These are phyloP conservation scores for Cynara cardunculus DNA, from an alignment of 129 eudicot species.

Conservation along the genomic window DNA sequence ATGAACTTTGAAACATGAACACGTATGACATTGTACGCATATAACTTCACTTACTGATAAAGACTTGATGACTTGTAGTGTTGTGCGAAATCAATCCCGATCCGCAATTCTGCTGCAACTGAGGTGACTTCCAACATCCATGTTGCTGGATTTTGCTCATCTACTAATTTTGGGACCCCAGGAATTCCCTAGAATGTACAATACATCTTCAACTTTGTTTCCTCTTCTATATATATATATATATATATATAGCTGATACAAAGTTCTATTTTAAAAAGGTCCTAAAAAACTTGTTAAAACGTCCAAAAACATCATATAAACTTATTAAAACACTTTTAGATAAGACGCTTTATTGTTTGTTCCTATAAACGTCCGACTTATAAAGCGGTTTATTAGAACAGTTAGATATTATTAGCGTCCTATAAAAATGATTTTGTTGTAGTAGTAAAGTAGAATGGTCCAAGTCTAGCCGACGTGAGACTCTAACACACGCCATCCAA, in stretches of 20 bases:
- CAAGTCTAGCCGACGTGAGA: neutral
- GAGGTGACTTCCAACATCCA: constrained; percentile 85
- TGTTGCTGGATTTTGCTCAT: constrained; percentile 61
- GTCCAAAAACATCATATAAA: neutral
- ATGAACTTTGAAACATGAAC: neutral
- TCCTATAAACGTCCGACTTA: neutral
- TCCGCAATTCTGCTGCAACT: constrained; percentile 38
- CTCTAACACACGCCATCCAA: neutral
- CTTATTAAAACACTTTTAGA: neutral
- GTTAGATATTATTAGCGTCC: neutral
- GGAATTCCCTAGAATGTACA: constrained; percentile 40
- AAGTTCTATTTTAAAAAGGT: too few relatives aligned
- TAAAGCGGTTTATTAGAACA: neutral
- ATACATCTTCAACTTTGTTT: neutral
- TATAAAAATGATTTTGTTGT: too few relatives aligned
- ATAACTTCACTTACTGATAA: constrained; percentile 41
- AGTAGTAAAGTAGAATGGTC: neutral
- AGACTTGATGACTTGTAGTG: constrained; percentile 48
- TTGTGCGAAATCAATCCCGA: constrained; percentile 53
- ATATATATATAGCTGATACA: too few relatives aligned
- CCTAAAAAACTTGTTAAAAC: neutral
- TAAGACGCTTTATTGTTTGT: neutral
- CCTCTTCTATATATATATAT: too few relatives aligned
- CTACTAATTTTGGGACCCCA: constrained; percentile 52
- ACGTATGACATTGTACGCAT: neutral